phyloP scores from a whole-genome alignment of 768 basidiomycete genomes.

The Erythrobasidium yunnanense region DNA sequence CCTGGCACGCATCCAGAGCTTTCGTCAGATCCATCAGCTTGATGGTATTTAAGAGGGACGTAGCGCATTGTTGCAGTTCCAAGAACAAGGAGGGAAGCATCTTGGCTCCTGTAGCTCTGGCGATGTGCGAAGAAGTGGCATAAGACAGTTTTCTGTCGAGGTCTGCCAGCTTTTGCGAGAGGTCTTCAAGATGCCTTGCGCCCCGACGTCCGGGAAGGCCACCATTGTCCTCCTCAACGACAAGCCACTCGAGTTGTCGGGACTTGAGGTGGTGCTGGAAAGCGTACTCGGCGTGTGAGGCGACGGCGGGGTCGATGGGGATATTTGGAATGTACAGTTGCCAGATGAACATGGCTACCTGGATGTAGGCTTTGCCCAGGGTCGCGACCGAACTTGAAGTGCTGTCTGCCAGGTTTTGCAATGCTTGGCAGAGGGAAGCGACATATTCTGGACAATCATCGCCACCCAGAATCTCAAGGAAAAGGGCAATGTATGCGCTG shows the following conservation, averaged over 20 bases:
- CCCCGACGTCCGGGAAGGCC: background rate
- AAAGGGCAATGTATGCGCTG: too few species aligned
- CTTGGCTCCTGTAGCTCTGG: background rate
- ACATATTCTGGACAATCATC: too few species aligned
- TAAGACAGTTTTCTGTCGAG: background rate
- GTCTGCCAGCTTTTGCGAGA: background rate
- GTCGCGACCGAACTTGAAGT: too few species aligned
- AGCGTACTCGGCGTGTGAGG: conserved; percentile 42
- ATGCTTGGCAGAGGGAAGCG: too few species aligned
- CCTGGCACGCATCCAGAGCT: background rate
- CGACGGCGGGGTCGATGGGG: conserved; percentile 74
- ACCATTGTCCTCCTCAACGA: background rate
- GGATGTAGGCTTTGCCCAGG: conserved; percentile 15
- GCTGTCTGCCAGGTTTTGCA: too few species aligned
- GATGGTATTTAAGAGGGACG: conserved; percentile 49
- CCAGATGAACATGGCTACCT: conserved; percentile 46
- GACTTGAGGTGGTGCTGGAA: conserved; percentile 27
- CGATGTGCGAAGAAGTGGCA: background rate
- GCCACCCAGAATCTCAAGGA: too few species aligned
- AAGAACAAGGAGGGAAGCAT: conserved; percentile 43
- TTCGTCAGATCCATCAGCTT: conserved; percentile 45
- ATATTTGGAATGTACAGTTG: conserved; percentile 68
- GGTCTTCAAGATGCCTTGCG: background rate
- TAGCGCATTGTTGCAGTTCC: conserved; percentile 59
- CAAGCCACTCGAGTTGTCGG: background rate